Evolutionary conservation across 176 grass and related monocot species (phyloP), one percentile per base, ranked within the genome.

Genomic region (Juncus inflexus): DNA sequence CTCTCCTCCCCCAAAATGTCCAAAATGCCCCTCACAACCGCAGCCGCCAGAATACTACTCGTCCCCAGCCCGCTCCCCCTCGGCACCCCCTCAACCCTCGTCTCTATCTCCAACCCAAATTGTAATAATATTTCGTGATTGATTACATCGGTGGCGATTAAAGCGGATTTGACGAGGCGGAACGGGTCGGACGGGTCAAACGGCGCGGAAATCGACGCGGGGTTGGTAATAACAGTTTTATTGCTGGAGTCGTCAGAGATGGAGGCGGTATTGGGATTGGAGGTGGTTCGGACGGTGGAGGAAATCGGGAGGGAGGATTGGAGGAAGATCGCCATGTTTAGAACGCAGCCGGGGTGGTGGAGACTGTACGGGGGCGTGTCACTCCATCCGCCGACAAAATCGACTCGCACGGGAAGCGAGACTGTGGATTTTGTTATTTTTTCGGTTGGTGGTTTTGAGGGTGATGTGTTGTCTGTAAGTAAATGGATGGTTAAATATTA

Each of bases 281-380:
- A 28, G 63, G 77, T 84, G 75, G 84, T 90, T 54, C 87, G 84
- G 55, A 89, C 67, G 9, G 16, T 43, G 57, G 84, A 63, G 9
- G 84, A 77, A 62, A 96, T 72, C 4, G 92, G 92, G 83, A 89
- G 87, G 49, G 63, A 79, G 55, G 79, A 84, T 77, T 86, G 81
- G 77, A 96, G 77, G 40, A 67, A 73, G 64, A 96, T 91, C 42
- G 92, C 92, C 92, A 96, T 96, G 69, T 96, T 96, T 63, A 96
- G 74, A 83, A 96, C 92, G 86, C 87, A 96, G 62, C 92, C 92
- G 61, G 82, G 72, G 66, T 84, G 79, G 77, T 96, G 87, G 84
- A 96, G 83, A 55, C 92, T 96, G 87, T 87, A 96, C 35, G 92
- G 87, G 78, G 92, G 92, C 9, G 92, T 96, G 66, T 96, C 92